Base-by-base conservation (phyloP, 2,329 filamentous ascomycete genomes). In the Exophiala xenobiotica region DNA sequence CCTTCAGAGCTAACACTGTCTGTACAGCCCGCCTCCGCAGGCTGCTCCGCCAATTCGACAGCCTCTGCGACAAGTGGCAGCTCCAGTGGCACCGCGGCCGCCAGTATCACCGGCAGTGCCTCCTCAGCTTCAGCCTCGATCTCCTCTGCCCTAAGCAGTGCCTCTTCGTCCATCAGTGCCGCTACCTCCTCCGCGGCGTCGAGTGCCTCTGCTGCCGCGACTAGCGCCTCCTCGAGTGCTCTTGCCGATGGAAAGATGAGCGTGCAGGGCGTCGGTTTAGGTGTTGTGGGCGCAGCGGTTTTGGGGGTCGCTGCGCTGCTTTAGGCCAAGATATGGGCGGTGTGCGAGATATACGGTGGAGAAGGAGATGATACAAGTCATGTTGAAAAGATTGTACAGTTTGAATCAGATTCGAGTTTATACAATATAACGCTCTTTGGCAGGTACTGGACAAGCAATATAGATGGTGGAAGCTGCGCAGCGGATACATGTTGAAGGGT, bases 1-100 rank as follows among this genome's bases (percentile, higher is more conserved):
- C 18, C 18, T 20, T 14, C 16, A 61, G 56, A 46, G 71, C 69
- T 56, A 49, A 54, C 20, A 42, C 12, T 55, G 11, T 33, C 39
- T 42, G 37, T 38, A 16, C 41, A 54, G 47, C 50, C 56, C 33
- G 50, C 46, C 12, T 48, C 53, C 6, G 50, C 53, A 29, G 50
- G 43, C 20, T 55, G 56, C 41, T 44, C 51, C 14, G 39, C 40
- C 20, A 40, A 40, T 14, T 40, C 38, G 18, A 40, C 38, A 7
- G 22, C 38, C 7, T n/a, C 38, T n/a, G 38, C 38, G 7, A 51
- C 52, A 26, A 33, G 42, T 16, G 38, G 38, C 14, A 58, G 37
- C 38, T 53, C 58, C 6, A 54, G 46, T 12, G 46, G 61, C 5
- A 63, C 57, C 6, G 49, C 51, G 5, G n/a, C 31, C 8, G 45